These are phyloP conservation scores for Naegleria fowleri DNA, from an alignment of 208 protist species.

Conservation along the genomic window DNA sequence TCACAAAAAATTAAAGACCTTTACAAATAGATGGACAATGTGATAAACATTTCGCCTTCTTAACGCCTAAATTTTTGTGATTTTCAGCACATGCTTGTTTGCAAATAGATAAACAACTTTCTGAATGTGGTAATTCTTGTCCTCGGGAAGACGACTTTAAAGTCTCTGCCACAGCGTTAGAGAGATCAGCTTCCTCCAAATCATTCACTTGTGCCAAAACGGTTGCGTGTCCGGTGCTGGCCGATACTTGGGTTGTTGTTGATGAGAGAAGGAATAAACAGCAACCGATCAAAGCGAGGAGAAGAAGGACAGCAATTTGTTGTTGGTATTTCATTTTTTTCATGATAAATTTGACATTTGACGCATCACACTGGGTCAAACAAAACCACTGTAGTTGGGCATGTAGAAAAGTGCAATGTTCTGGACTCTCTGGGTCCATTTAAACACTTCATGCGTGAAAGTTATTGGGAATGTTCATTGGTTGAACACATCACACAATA, in stretches of 20 bases:
- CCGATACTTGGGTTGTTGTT: too few species aligned
- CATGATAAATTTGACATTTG: neutral
- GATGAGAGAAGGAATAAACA: too few species aligned
- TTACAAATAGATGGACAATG: neutral
- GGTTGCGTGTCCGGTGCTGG: neutral
- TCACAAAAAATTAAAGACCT: neutral
- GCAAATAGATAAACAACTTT: neutral
- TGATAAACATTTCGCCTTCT: neutral
- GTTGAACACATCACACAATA: too few species aligned
- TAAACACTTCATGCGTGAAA: too few species aligned
- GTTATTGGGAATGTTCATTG: too few species aligned
- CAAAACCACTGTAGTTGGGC: too few species aligned
- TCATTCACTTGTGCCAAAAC: neutral
- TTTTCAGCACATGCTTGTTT: neutral
- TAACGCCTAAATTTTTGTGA: neutral
- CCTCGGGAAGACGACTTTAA: neutral
- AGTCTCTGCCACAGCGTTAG: neutral
- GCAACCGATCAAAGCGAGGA: neutral
- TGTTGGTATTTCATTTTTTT: neutral
- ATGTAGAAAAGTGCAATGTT: too few species aligned
- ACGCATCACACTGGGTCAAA: neutral
- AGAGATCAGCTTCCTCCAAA: neutral
- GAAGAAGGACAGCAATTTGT: neutral
- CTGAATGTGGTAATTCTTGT: neutral
- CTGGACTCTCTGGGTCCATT: too few species aligned